Evolutionary conservation across 345 rosid genomes (phyloP), one percentile per base, ranked within the genome.

Genomic region (Brassica cretica): DNA sequence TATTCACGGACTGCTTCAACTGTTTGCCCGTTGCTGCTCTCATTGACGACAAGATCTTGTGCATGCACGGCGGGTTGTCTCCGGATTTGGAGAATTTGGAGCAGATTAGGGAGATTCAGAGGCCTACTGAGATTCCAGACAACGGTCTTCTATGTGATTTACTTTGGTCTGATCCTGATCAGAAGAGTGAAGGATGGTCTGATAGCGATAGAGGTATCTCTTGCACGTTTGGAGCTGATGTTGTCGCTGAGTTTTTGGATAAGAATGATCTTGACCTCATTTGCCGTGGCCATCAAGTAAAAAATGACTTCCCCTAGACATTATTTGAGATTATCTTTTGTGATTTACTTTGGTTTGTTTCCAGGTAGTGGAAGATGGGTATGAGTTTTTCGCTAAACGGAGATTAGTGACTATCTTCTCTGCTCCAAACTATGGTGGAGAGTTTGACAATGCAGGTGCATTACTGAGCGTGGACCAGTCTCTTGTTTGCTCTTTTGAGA

Each of bases 401-500:
- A 87, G 87, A 77, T 80, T 96, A 78, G 99, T 96, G 37, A 96
- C 97, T 0, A 91, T 96, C 62, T 96, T 93, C 83, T 93, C 99
- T 18, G 99, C 99, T 60, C 95, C 99, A 55, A 96, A 96, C 89
- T 96, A 96, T 73, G 99, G 98, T 8, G 99, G 99, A 60, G 99
- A 96, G 83, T 96, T 96, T 76, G 97, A 96, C 84, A 93, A 96
- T 80, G 99, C 93, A 0, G 99, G 98, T 70, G 97, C 97, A 12
- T 56, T 91, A 35, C 72, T 93, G 83, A 91, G 94, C 25, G 97
- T 96, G 7, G 94, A 93, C 24, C 85, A 87, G 27, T 64, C 86
- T 60, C 86, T 96, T 15, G 89, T 91, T 9, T 96, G 99, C 83
- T 90, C 98, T 6, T 96, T 96, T 65, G 96, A 93, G 87, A 93